A percentile compares a stretch with the other conserved stretches of the same genome.
phyloP scores from a whole-genome alignment of 306 rosid genomes.

The Quercus engelmannii region DNA sequence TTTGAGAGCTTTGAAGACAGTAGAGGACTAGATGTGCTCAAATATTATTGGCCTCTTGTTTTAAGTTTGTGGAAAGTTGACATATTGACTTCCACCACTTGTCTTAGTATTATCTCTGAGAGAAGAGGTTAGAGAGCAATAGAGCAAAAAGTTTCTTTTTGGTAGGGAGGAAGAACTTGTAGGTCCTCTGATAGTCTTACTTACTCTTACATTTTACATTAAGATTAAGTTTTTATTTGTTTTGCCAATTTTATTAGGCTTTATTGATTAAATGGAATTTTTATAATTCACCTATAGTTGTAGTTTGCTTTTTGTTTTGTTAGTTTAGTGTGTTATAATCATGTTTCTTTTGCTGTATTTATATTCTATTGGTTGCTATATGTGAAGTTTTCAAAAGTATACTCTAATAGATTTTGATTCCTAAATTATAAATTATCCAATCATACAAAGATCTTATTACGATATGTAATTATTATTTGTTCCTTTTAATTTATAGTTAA shows the following conservation, averaged over 20 bases:
- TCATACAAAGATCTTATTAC: no score
- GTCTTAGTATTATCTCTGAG: conserved; percentile 10
- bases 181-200: conserved; percentile 9
- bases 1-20: conserved; percentile 3
- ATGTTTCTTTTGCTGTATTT: conserved; percentile 11
- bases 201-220: conserved; percentile 5
- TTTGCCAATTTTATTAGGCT: not conserved
- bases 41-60: conserved; percentile 11
- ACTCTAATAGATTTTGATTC: not conserved
- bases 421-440: not conserved
- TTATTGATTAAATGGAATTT: conserved; percentile 17
- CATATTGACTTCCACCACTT: conserved; percentile 11
- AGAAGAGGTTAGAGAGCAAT: not conserved
- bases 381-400: not conserved
- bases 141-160: conserved; percentile 1
- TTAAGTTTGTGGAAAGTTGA: not conserved
- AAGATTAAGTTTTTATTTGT: not conserved
- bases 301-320: conserved; percentile 8
- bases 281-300: conserved; percentile 7
- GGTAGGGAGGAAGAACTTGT: conserved; percentile 7
- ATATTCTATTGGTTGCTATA: not conserved
- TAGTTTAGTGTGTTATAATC: conserved; percentile 8
- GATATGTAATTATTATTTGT: no score
- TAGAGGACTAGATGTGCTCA: not conserved
- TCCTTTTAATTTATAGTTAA: no score